These are phyloP conservation scores for Cercospora sp. DNA, from an alignment of 2,329 filamentous ascomycete genomes.

Conservation along the genomic window DNA sequence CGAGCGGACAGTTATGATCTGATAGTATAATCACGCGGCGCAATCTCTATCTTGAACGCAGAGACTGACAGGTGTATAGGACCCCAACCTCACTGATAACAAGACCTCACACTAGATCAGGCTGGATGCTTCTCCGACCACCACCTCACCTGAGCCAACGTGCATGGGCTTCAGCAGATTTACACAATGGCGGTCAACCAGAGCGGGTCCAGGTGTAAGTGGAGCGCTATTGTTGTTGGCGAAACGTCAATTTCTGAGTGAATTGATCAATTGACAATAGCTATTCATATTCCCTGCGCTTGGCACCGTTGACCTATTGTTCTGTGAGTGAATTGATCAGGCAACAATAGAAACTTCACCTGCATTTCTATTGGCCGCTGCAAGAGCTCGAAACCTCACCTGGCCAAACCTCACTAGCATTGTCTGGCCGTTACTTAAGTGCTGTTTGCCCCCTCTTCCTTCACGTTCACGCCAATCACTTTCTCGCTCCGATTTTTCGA, in stretches of 20 bases:
- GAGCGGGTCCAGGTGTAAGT: background rate
- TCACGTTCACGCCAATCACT: background rate
- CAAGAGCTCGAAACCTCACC: background rate
- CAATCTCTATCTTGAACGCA: no score
- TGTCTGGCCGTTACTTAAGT: background rate
- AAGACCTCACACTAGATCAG: no score
- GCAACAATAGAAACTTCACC: background rate
- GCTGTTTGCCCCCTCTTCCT: background rate
- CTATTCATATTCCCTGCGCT: background rate
- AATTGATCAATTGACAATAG: background rate
- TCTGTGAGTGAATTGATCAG: background rate
- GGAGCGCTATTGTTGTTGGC: background rate
- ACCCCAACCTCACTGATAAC: no score
- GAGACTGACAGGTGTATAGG: no score
- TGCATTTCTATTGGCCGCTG: constrained; percentile 5
- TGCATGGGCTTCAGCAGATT: background rate
- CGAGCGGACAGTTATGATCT: no score
- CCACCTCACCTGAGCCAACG: no score
- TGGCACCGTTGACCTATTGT: background rate
- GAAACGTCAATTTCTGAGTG: background rate
- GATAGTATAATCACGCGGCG: no score
- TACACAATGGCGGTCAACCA: background rate
- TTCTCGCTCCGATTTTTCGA: background rate
- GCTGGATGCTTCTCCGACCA: no score
- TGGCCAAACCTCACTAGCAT: background rate